A percentile compares a stretch with the other conserved stretches of the same genome.
Evolutionary conservation across 2,329 filamentous ascomycete species (phyloP).

Genomic region (Torrubiella hemipterigena): DNA sequence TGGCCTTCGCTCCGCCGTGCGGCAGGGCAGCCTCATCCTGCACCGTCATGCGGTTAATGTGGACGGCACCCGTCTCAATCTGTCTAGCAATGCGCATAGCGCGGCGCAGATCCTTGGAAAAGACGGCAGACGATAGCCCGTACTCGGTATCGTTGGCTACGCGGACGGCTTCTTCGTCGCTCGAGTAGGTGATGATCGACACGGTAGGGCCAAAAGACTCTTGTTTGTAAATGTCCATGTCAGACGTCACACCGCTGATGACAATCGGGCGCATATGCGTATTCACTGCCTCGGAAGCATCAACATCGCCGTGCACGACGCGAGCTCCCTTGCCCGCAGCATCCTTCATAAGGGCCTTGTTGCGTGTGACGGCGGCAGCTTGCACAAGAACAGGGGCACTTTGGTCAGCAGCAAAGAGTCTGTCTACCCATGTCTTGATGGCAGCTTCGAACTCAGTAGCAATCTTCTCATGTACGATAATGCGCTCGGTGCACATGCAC

Average conservation of each 20-base stretch:
- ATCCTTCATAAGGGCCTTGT: conserved; percentile 24
- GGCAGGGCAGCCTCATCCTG: conserved; percentile 50
- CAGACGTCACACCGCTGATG: conserved; percentile 41
- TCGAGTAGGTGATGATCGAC: conserved; percentile 48
- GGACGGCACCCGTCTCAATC: conserved; percentile 51
- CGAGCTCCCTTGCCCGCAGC: conserved; percentile 52
- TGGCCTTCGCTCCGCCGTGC: conserved; percentile 50
- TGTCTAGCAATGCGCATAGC: conserved; percentile 42
- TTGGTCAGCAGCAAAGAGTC: background rate
- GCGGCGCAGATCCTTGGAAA: conserved; percentile 49
- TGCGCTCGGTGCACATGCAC: conserved; percentile 59
- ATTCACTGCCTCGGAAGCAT: conserved; percentile 14
- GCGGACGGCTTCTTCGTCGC: conserved; percentile 57
- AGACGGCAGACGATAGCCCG: conserved; percentile 56
- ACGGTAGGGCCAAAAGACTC: conserved; percentile 66
- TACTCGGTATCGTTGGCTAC: conserved; percentile 71
- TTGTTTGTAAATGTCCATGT: conserved; percentile 57
- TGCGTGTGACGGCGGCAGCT: conserved; percentile 2
- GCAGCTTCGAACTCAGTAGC: conserved; percentile 5
- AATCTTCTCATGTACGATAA: conserved; percentile 24
- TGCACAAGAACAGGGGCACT: conserved; percentile 4
- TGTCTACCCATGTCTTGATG: conserved; percentile 1
- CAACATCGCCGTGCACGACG: conserved; percentile 22
- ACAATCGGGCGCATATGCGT: conserved; percentile 47
- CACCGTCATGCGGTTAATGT: conserved; percentile 50